Evolutionary conservation across 2,329 filamentous ascomycete genomes (phyloP), one percentile per base, ranked within the genome.

Genomic region (Macroventuria anomochaeta): DNA sequence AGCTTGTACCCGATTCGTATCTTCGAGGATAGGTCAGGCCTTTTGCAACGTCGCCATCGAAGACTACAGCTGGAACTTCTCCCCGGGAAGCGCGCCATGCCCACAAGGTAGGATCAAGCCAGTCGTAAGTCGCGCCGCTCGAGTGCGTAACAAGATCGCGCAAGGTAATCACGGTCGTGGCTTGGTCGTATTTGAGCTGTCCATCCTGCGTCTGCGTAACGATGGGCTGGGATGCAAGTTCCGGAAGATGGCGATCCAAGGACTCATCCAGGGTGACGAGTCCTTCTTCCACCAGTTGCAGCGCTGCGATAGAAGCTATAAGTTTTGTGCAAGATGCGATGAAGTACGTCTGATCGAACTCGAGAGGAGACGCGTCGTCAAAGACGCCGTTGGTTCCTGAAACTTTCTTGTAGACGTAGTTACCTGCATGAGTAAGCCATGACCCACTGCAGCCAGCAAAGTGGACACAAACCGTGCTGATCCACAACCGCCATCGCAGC

Each of bases 301-400:
- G 46, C 2, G 62, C 63, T 3, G 67, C 66, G 37, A 74, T 67
- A 6, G 59, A 58, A 15, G 67, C 56, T n/a, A 73, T 61, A 8
- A 72, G 58, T 46, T 74, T 73, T 1, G 65, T 74, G 55, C 62
- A 68, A 1, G 66, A 71, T 12, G 70, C 70, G 6, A 72, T 54
- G 75, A 76, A 81, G 59, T 85, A 88, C 7, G 44, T 32, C 10
- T 17, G 15, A n/a, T 68, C 63, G 26, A 84, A 72, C 0, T 78
- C 79, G 79, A 88, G 83, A 4, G 79, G 74, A 36, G 82, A 77
- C 0, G 74, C 61, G 8, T 68, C 62, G 7, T 68, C 55, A 1
- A 69, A 46, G 8, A 76, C 72, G 28, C 65, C 69, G 37, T 74
- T 73, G 64, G 38, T 46, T 20, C 37, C 46, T 10, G 46, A 40